Evolutionary conservation across 2,329 filamentous ascomycete species (phyloP).

Genomic region (Claviceps spartinae): DNA sequence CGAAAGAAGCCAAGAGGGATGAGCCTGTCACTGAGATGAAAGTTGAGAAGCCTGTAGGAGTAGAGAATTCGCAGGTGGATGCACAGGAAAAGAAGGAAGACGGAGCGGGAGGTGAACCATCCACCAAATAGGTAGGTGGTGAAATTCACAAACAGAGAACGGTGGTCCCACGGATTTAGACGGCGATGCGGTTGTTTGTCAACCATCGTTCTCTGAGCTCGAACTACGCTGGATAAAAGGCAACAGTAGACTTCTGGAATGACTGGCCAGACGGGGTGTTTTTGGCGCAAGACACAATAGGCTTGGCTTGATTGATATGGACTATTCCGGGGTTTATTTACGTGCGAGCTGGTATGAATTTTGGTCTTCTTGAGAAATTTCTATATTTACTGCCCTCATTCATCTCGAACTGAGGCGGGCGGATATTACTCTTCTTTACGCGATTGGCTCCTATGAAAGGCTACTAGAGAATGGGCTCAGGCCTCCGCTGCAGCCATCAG

Average conservation of each 20-base stretch:
- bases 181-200: neutral
- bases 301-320: neutral
- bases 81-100: slow-evolving; percentile 16
- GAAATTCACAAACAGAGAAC: neutral
- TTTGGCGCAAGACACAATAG: slow-evolving; percentile 8
- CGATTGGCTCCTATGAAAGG: too few relatives aligned
- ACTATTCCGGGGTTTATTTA: neutral
- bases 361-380: neutral
- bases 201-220: neutral
- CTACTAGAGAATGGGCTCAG: too few relatives aligned
- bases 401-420: too few relatives aligned
- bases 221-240: neutral
- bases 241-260: slow-evolving; percentile 1
- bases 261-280: slow-evolving; percentile 7
- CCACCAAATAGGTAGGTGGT: slow-evolving; percentile 12
- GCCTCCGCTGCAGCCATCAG: too few relatives aligned
- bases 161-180: neutral
- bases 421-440: too few relatives aligned
- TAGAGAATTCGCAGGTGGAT: slow-evolving; percentile 23
- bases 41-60: slow-evolving; percentile 10
- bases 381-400: too few relatives aligned
- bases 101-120: slow-evolving; percentile 10
- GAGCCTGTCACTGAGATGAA: slow-evolving; percentile 11
- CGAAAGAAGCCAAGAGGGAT: slow-evolving; percentile 11
- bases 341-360: neutral